Evolutionary conservation across 805 yeast species (phyloP).

Genomic region (Yarrowia osloensis): DNA sequence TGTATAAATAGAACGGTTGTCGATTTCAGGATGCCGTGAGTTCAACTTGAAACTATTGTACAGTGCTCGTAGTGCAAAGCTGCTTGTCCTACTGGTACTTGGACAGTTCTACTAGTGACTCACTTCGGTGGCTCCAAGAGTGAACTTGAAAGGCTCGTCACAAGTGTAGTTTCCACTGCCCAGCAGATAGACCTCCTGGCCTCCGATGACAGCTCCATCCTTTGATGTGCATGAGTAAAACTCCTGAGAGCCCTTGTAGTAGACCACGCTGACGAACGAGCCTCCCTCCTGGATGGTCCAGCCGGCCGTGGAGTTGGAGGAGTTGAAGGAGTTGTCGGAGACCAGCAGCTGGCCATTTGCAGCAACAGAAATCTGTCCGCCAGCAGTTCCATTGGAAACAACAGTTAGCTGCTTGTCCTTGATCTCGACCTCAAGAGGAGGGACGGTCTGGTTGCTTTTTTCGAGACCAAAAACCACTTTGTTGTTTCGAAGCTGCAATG

Average conservation of each 20-base stretch:
- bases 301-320: not conserved
- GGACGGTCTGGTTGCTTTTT: not conserved
- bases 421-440: not conserved
- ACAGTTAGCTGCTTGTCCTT: not conserved
- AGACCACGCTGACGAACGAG: not conserved
- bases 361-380: not conserved
- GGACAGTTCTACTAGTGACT: too few species aligned
- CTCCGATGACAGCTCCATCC: not conserved
- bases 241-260: conserved; percentile 12
- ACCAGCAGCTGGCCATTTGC: not conserved
- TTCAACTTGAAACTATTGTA: too few species aligned
- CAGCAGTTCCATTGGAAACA: not conserved
- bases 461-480: conserved; percentile 1
- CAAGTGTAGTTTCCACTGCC: not conserved
- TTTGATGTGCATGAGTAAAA: conserved; percentile 8
- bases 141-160: conserved; percentile 8
- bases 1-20: too few species aligned
- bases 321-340: not conserved
- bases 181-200: not conserved
- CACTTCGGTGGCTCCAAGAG: not conserved
- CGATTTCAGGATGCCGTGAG: too few species aligned
- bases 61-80: too few species aligned
- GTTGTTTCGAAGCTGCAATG: not conserved
- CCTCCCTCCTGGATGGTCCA: not conserved
- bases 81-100: too few species aligned